Evolutionary conservation across 805 yeast genomes (phyloP).

Genomic region (Metahyphopichia silvanorum): DNA sequence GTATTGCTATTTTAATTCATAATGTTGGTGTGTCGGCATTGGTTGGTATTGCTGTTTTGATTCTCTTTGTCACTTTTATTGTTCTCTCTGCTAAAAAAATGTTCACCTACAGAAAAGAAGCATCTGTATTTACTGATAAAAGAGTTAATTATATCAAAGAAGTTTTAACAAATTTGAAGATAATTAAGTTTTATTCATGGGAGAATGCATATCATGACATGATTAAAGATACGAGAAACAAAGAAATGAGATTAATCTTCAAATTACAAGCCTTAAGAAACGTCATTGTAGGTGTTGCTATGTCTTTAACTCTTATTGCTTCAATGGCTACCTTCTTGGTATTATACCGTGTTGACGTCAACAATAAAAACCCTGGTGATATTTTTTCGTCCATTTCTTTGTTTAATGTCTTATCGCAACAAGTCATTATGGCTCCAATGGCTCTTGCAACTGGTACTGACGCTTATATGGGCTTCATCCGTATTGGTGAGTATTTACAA

Average conservation of each 20-base stretch:
- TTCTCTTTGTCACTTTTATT: constrained; percentile 55
- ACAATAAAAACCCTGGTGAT: constrained; percentile 50
- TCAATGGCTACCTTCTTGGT: constrained; percentile 56
- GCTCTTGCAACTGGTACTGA: constrained; percentile 68
- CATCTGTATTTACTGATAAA: constrained; percentile 65
- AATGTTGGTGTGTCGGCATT: constrained; percentile 73
- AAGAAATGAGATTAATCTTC: constrained; percentile 62
- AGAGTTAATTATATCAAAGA: constrained; percentile 79
- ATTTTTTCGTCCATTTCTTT: constrained; percentile 70
- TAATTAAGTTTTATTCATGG: constrained; percentile 90
- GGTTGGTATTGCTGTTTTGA: constrained; percentile 58
- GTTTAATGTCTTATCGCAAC: constrained; percentile 59
- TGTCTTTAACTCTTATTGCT: constrained; percentile 65
- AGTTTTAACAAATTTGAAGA: constrained; percentile 70
- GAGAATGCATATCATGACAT: constrained; percentile 69
- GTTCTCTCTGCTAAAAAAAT: constrained; percentile 45
- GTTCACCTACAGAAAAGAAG: constrained; percentile 52
- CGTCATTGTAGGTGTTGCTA: constrained; percentile 58
- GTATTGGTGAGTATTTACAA: constrained; percentile 54
- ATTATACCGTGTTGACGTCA: constrained; percentile 27
- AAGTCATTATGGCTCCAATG: constrained; percentile 66
- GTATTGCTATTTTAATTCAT: constrained; percentile 59
- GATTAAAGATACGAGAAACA: constrained; percentile 51
- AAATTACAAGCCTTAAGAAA: constrained; percentile 65
- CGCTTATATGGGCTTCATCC: constrained; percentile 57